Evolutionary conservation across 2,329 filamentous ascomycete genomes (phyloP).

Genomic region (Plectosphaerella cucumerina): DNA sequence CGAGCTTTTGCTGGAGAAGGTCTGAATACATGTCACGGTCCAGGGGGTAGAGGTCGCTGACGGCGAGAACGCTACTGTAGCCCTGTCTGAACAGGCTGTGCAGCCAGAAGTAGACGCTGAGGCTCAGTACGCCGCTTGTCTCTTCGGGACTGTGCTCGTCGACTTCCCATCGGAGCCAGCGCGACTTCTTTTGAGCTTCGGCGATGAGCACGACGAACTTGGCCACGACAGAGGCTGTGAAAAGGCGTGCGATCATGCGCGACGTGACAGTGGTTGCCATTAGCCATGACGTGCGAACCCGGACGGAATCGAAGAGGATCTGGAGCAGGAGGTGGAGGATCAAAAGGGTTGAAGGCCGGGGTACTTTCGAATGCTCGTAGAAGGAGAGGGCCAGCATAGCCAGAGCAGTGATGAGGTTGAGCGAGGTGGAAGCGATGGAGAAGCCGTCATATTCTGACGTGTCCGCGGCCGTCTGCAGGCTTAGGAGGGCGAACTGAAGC

Average conservation of each 20-base stretch:
- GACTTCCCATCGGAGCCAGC: constrained; percentile 32
- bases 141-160: constrained; percentile 34
- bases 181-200: constrained; percentile 32
- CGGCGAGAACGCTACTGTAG: constrained; percentile 22
- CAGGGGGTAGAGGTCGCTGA: constrained; percentile 26
- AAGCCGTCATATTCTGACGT: constrained; percentile 15
- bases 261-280: constrained; percentile 11
- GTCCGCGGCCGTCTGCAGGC: constrained; percentile 19
- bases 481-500: constrained; percentile 25
- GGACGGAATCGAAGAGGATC: constrained; percentile 37
- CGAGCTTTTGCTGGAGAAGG: neutral
- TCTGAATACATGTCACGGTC: constrained; percentile 19
- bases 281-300: constrained; percentile 39
- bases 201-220: constrained; percentile 31
- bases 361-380: constrained; percentile 23
- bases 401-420: constrained; percentile 24
- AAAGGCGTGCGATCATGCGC: constrained; percentile 23
- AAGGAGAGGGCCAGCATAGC: constrained; percentile 23
- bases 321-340: constrained; percentile 35
- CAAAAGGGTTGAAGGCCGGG: constrained; percentile 37
- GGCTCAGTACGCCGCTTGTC: constrained; percentile 25
- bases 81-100: constrained; percentile 27
- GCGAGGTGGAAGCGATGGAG: constrained; percentile 19
- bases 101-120: constrained; percentile 29
- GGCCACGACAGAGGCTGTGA: constrained; percentile 27